Conservation (phyloP, 768 basidiomycete genomes). For the Termitomyces sp. region DNA sequence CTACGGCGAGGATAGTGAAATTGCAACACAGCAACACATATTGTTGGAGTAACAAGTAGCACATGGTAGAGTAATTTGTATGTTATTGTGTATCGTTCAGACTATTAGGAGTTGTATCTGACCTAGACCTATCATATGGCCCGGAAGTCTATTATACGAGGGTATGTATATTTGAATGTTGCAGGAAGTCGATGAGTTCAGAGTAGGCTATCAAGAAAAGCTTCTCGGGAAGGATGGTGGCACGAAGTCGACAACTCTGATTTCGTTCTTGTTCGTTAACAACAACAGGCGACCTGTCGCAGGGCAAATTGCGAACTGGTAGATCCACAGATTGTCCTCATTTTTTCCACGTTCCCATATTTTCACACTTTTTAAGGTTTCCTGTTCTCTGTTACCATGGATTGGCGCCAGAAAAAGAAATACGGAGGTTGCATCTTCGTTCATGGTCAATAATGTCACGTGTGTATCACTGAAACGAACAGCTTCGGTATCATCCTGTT, state of each 20-base stretch:
- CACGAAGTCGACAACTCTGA: neutral
- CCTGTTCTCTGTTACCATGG: neutral
- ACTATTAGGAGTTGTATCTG: neutral
- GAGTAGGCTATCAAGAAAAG: neutral
- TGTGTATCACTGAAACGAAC: neutral
- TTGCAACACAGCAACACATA: neutral
- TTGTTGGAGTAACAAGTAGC: neutral
- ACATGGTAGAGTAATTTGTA: too few species aligned
- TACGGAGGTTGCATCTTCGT: neutral
- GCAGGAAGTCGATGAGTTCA: too few species aligned
- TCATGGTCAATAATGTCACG: neutral
- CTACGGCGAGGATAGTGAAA: neutral
- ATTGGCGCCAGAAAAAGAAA: neutral
- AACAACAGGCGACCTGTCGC: neutral
- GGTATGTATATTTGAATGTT: too few species aligned
- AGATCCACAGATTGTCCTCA: neutral
- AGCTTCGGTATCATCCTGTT: neutral
- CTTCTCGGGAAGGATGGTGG: neutral
- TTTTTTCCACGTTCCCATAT: neutral
- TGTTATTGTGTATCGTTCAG: neutral
- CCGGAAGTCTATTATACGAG: neutral
- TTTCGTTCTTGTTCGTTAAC: neutral
- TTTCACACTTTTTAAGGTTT: neutral
- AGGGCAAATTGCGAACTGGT: neutral
- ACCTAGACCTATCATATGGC: neutral